Evolutionary conservation across 2,329 filamentous ascomycete species (phyloP).

Genomic region (Exophiala sideris): DNA sequence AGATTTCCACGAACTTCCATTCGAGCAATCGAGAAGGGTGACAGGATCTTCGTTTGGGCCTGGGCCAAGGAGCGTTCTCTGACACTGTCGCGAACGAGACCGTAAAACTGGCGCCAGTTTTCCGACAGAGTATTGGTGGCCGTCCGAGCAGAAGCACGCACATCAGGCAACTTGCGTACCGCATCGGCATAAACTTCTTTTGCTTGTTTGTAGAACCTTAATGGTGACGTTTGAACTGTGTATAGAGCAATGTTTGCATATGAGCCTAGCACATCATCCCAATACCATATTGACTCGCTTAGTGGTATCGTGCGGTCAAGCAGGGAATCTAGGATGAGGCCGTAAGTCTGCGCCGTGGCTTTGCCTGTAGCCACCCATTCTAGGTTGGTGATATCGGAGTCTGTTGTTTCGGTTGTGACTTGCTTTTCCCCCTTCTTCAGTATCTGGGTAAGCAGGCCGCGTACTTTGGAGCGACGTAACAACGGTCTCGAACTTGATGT

Average conservation of each 20-base stretch:
- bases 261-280: conserved; percentile 82
- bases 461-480: conserved; percentile 59
- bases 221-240: conserved; percentile 78
- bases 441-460: conserved; percentile 61
- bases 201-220: conserved; percentile 69
- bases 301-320: conserved; percentile 49
- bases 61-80: conserved; percentile 67
- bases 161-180: conserved; percentile 27
- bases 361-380: conserved; percentile 91
- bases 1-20: conserved; percentile 74
- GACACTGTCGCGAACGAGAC: conserved; percentile 72
- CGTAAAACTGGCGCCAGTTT: conserved; percentile 67
- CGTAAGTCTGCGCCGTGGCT: conserved; percentile 86
- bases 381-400: conserved; percentile 58
- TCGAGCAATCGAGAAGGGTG: conserved; percentile 72
- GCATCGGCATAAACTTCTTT: conserved; percentile 60
- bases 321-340: conserved; percentile 38
- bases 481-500: conserved; percentile 62
- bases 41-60: conserved; percentile 68
- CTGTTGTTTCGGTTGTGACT: conserved; percentile 28
- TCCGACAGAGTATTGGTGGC: conserved; percentile 34
- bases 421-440: conserved; percentile 32
- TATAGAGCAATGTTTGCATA: conserved; percentile 77
- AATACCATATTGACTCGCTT: conserved; percentile 89
- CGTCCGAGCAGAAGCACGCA: conserved; percentile 32